A percentile compares a stretch with the other conserved stretches of the same genome.
phyloP scores from a whole-genome alignment of 2,329 filamentous ascomycete genomes.

The Cryphonectria parasitica region DNA sequence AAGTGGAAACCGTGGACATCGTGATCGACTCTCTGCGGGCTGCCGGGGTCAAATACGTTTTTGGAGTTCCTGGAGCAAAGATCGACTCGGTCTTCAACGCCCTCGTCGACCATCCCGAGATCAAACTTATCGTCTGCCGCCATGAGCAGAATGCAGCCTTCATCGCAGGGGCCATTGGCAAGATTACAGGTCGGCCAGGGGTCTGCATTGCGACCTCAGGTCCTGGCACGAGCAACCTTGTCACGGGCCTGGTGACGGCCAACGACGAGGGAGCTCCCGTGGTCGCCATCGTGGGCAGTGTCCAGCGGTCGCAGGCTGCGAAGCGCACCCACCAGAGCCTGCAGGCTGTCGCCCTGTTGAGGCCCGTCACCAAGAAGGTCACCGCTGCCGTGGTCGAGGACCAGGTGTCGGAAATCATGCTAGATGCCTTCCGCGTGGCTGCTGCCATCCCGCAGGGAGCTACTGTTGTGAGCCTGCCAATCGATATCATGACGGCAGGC shows the following conservation, averaged over 20 bases:
- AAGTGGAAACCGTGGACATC: slow-evolving; percentile 36
- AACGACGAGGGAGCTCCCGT: slow-evolving; percentile 53
- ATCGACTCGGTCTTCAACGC: slow-evolving; percentile 53
- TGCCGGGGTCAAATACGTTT: slow-evolving; percentile 50
- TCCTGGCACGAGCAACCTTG: slow-evolving; percentile 51
- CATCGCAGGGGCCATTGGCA: slow-evolving; percentile 51
- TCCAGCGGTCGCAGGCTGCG: slow-evolving; percentile 47
- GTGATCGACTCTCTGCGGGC: slow-evolving; percentile 37
- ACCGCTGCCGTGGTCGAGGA: slow-evolving; percentile 49
- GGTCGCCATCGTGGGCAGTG: slow-evolving; percentile 52
- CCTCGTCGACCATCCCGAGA: slow-evolving; percentile 49
- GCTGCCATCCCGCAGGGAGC: slow-evolving; percentile 46
- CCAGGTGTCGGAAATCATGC: slow-evolving; percentile 50
- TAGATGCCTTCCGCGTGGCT: slow-evolving; percentile 50
- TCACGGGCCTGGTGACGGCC: slow-evolving; percentile 50
- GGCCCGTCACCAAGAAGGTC: slow-evolving; percentile 48
- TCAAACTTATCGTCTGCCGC: slow-evolving; percentile 50
- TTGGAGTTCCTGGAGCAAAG: slow-evolving; percentile 53
- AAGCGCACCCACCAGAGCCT: slow-evolving; percentile 53
- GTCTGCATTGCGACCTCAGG: slow-evolving; percentile 53
- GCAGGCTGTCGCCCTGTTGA: slow-evolving; percentile 47
- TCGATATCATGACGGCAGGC: slow-evolving; percentile 47
- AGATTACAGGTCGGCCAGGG: slow-evolving; percentile 50
- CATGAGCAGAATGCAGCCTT: slow-evolving; percentile 56
- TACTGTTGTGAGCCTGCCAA: slow-evolving; percentile 48